phyloP scores from a whole-genome alignment of 1,284 basidiomycete species.

The Rhodotorula mucilaginosa region DNA sequence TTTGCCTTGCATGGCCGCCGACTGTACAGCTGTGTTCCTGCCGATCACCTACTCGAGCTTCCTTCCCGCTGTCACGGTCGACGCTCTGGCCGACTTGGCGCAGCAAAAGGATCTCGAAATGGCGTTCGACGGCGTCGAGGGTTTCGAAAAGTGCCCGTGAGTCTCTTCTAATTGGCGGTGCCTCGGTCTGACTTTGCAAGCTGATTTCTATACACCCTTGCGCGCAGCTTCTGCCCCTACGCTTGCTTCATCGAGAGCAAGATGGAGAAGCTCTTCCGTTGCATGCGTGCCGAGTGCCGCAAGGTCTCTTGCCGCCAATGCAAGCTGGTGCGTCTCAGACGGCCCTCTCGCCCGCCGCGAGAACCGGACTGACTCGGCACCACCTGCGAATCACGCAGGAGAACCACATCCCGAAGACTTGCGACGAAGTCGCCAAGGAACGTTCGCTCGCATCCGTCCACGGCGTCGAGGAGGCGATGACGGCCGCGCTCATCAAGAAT shows the following conservation, averaged over 20 bases:
- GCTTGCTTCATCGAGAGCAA: constrained; percentile 42
- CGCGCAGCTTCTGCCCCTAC: constrained; percentile 37
- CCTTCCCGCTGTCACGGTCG: constrained; percentile 30
- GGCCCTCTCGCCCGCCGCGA: neutral
- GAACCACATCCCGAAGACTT: constrained; percentile 40
- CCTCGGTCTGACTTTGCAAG: neutral
- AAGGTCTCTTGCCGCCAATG: constrained; percentile 42
- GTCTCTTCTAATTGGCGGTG: neutral
- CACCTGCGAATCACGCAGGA: neutral
- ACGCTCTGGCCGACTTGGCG: constrained; percentile 34
- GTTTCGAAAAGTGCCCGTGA: constrained; percentile 42
- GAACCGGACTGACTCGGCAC: neutral
- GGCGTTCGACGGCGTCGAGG: constrained; percentile 39
- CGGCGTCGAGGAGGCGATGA: constrained; percentile 37
- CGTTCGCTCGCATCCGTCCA: constrained; percentile 28
- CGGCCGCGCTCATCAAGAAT: constrained; percentile 28
- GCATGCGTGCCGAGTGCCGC: constrained; percentile 32
- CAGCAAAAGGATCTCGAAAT: constrained; percentile 38
- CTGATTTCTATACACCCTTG: neutral
- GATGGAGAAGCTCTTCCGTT: constrained; percentile 40
- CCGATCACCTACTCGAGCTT: constrained; percentile 21
- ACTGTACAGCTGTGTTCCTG: constrained; percentile 38
- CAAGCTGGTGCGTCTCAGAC: constrained; percentile 26
- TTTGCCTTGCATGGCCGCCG: constrained; percentile 42
- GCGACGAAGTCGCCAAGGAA: constrained; percentile 40